A percentile compares a stretch with the other conserved stretches of the same genome.
phyloP scores from a whole-genome alignment of 495 filamentous ascomycete species.

The Neurospora sp. region DNA sequence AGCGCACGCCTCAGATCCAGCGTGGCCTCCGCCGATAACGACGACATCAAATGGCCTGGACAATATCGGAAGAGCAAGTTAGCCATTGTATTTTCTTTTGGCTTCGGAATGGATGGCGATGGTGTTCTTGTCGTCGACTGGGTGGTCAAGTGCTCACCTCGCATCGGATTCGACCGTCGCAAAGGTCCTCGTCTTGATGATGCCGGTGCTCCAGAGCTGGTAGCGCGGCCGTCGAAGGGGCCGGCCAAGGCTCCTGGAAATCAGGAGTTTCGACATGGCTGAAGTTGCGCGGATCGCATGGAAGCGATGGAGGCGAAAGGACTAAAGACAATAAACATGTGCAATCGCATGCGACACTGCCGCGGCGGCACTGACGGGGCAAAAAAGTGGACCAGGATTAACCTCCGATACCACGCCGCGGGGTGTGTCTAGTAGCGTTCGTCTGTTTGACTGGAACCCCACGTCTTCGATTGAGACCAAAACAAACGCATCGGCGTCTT shows the following conservation, averaged over 20 bases:
- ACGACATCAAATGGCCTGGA: constrained; percentile 78
- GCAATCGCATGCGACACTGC: neutral
- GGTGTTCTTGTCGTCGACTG: neutral
- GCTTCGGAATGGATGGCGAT: too few relatives aligned
- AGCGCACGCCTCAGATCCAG: constrained; percentile 88
- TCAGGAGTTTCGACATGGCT: constrained; percentile 27
- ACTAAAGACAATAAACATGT: neutral
- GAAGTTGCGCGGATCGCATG: neutral
- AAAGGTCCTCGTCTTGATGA: constrained; percentile 15
- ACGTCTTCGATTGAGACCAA: neutral
- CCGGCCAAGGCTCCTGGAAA: constrained; percentile 23
- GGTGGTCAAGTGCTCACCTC: constrained; percentile 18
- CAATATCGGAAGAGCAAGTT: neutral
- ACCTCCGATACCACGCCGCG: neutral
- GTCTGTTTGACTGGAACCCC: neutral
- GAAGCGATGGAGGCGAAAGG: neutral
- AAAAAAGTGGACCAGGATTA: neutral
- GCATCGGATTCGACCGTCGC: constrained; percentile 28
- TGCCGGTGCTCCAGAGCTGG: constrained; percentile 3
- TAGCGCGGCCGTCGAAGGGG: constrained; percentile 3
- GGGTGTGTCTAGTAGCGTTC: neutral
- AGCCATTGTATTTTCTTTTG: too few relatives aligned
- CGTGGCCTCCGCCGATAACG: constrained; percentile 93
- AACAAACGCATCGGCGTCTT: neutral
- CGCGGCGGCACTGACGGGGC: neutral